These are phyloP conservation scores for Pseudonectria foliicola DNA, from an alignment of 2,329 filamentous ascomycete genomes.

Conservation along the genomic window DNA sequence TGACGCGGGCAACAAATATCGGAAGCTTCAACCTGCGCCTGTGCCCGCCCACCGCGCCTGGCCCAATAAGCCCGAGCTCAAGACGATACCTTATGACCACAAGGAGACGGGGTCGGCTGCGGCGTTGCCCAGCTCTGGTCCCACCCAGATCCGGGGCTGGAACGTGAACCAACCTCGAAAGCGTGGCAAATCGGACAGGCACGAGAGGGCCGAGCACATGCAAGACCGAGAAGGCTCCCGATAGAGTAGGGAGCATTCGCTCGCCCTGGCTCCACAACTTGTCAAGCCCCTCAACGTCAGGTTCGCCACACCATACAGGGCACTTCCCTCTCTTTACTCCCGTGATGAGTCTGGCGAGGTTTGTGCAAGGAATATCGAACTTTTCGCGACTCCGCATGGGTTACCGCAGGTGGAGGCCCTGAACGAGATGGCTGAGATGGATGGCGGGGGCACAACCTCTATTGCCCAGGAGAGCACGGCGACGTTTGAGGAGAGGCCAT, in stretches of 20 bases:
- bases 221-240: conserved; percentile 32
- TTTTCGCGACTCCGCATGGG: too few species aligned
- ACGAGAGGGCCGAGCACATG: conserved; percentile 24
- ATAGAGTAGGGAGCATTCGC: conserved; percentile 27
- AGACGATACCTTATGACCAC: conserved; percentile 53
- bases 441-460: too few species aligned
- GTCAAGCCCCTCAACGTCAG: conserved; percentile 7
- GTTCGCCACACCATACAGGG: conserved; percentile 18
- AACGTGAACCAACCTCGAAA: conserved; percentile 38
- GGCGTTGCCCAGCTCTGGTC: conserved; percentile 48
- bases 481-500: conserved; percentile 5
- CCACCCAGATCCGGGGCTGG: conserved; percentile 52
- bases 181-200: conserved; percentile 27
- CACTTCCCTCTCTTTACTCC: conserved; percentile 8
- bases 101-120: conserved; percentile 51
- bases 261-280: conserved; percentile 12
- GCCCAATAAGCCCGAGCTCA: conserved; percentile 43
- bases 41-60: conserved; percentile 44
- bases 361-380: neutral
- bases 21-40: conserved; percentile 53
- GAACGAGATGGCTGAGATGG: too few species aligned
- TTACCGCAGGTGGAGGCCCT: too few species aligned
- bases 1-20: conserved; percentile 40
- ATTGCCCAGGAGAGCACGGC: too few species aligned
- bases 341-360: conserved; percentile 5